Percentiles rank a stretch among this genome's conserved stretches.
These are phyloP conservation scores for Cladorrhinum sp. DNA, from an alignment of 2,329 filamentous ascomycete genomes.

Conservation along the genomic window DNA sequence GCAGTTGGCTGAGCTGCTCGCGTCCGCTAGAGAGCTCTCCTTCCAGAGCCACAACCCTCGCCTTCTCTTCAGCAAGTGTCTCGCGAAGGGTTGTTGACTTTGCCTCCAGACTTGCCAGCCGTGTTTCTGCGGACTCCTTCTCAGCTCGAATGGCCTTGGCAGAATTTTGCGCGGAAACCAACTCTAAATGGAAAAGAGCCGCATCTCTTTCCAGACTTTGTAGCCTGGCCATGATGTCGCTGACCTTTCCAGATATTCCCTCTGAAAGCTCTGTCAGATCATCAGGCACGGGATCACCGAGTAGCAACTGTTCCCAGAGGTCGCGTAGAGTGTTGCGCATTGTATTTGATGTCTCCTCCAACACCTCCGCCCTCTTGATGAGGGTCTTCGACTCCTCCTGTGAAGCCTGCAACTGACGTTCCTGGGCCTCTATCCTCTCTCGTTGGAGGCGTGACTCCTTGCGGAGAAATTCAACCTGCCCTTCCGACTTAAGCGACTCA, in stretches of 20 bases:
- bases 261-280: constrained; percentile 59
- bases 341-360: constrained; percentile 50
- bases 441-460: constrained; percentile 59
- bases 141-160: constrained; percentile 56
- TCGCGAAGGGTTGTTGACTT: constrained; percentile 53
- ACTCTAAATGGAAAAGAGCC: constrained; percentile 59
- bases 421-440: constrained; percentile 57
- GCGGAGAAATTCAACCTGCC: constrained; percentile 60
- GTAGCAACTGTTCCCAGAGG: constrained; percentile 57
- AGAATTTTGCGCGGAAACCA: constrained; percentile 56
- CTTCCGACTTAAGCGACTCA: constrained; percentile 56
- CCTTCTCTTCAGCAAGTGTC: constrained; percentile 50
- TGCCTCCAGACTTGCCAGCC: constrained; percentile 50
- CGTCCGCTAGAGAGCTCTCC: constrained; percentile 61
- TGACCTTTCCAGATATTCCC: constrained; percentile 54
- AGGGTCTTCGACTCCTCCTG: constrained; percentile 54
- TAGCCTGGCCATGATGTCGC: constrained; percentile 58
- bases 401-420: constrained; percentile 53
- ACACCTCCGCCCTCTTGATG: constrained; percentile 47
- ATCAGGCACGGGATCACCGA: constrained; percentile 49
- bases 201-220: constrained; percentile 59
- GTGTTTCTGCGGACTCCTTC: constrained; percentile 52
- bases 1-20: constrained; percentile 64
- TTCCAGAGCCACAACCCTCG: constrained; percentile 53
- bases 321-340: constrained; percentile 55